Evolutionary conservation across 2,329 filamentous ascomycete genomes (phyloP).

Genomic region (Hymenoscyphus occultus): DNA sequence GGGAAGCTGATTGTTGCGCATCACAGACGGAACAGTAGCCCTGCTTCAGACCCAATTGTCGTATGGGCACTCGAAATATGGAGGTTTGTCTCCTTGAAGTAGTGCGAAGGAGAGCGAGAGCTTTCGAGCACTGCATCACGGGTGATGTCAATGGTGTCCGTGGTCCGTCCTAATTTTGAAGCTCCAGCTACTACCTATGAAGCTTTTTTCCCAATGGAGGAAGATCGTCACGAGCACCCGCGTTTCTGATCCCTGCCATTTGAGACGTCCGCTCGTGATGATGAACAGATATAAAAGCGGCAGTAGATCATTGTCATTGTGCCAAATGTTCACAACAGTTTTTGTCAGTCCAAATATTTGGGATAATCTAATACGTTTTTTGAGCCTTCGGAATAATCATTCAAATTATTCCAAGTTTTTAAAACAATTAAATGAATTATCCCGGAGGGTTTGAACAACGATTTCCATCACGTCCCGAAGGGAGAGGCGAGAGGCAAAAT

Average conservation of each 20-base stretch:
- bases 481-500: neutral
- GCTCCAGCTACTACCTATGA: neutral
- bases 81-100: conserved; percentile 17
- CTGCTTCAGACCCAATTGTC: conserved; percentile 19
- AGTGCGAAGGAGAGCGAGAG: conserved; percentile 26
- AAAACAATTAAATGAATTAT: neutral
- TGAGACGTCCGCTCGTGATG: conserved; percentile 4
- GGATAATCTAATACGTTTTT: neutral
- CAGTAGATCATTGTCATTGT: neutral
- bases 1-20: conserved; percentile 11
- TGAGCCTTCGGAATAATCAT: neutral
- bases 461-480: conserved; percentile 7
- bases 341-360: no score
- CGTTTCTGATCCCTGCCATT: conserved; percentile 20
- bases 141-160: conserved; percentile 12
- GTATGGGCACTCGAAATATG: conserved; percentile 6
- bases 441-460: conserved; percentile 5
- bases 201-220: conserved; percentile 15
- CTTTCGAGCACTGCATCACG: conserved; percentile 35
- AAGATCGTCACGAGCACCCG: conserved; percentile 12
- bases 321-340: no score
- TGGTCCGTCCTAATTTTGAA: neutral
- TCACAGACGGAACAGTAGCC: conserved; percentile 36
- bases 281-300: neutral
- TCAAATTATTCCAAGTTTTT: neutral